These are phyloP conservation scores for Ophiocordyceps camponoti-saundersi DNA, from an alignment of 2,329 filamentous ascomycete genomes.

Conservation along the genomic window DNA sequence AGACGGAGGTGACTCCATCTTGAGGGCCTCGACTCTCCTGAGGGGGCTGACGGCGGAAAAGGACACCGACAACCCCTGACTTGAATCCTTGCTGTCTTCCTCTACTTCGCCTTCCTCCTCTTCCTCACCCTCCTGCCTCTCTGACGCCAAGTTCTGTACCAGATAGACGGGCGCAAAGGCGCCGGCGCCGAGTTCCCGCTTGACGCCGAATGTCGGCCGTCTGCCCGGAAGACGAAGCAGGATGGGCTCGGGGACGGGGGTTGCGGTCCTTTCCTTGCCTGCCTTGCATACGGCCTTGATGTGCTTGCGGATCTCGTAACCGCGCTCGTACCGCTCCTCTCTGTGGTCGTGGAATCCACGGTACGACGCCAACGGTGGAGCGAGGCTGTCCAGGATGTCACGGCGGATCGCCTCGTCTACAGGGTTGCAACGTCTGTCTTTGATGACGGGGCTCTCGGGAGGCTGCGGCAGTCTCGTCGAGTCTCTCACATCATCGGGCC, in stretches of 20 bases:
- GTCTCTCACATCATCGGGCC: constrained; percentile 7
- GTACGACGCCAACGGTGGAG: constrained; percentile 59
- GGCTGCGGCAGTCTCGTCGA: constrained; percentile 21
- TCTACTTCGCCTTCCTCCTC: background rate
- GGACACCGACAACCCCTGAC: too few relatives aligned
- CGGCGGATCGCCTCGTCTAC: constrained; percentile 60
- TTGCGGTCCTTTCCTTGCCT: constrained; percentile 43
- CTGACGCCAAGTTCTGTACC: constrained; percentile 51
- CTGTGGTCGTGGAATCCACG: constrained; percentile 65
- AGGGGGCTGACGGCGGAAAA: constrained; percentile 39
- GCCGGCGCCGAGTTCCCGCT: constrained; percentile 75
- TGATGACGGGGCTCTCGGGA: constrained; percentile 56
- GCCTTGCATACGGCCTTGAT: constrained; percentile 48
- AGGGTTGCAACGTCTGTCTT: constrained; percentile 75
- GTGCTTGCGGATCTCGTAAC: constrained; percentile 65
- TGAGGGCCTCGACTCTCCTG: constrained; percentile 61
- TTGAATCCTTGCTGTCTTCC: too few relatives aligned
- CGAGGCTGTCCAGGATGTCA: constrained; percentile 56
- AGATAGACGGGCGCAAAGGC: constrained; percentile 94
- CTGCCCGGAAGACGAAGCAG: constrained; percentile 51
- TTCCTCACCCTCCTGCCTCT: constrained; percentile 25
- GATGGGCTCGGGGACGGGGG: constrained; percentile 40
- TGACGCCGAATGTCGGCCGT: constrained; percentile 55
- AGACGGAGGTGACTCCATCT: constrained; percentile 80
- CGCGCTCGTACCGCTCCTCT: constrained; percentile 44